Base-by-base conservation (phyloP, 208 protist species). In the Balamuthia mandrillaris region DNA sequence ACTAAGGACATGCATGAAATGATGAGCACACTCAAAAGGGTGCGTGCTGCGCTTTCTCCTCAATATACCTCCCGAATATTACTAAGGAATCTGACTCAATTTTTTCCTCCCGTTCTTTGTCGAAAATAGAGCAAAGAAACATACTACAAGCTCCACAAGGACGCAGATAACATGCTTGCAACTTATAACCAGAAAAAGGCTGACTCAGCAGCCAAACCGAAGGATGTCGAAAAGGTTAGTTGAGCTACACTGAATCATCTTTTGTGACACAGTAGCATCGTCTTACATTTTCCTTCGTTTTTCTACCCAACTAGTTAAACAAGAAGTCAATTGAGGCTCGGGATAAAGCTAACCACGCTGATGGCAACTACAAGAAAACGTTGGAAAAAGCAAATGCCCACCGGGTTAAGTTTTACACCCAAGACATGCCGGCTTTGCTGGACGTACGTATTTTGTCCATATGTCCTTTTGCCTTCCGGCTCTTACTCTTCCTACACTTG, bases 61-160 rank as follows among this genome's bases (percentile, higher is more conserved):
- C n/a, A n/a, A n/a, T n/a, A n/a, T n/a, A n/a, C n/a, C n/a, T n/a
- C n/a, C n/a, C n/a, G n/a, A n/a, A n/a, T n/a, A n/a, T n/a, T n/a
- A n/a, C n/a, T n/a, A n/a, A n/a, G n/a, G n/a, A n/a, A n/a, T n/a
- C n/a, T n/a, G n/a, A n/a, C n/a, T n/a, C n/a, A n/a, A n/a, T n/a
- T n/a, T n/a, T n/a, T n/a, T n/a, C n/a, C n/a, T n/a, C n/a, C n/a
- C n/a, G n/a, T n/a, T n/a, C n/a, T n/a, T n/a, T n/a, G n/a, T n/a
- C n/a, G n/a, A n/a, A 10, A 52, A 52, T n/a, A 75, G 65, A 41
- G 37, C 35, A 75, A 75, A 41, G 65, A 75, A 41, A 75, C 41
- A 16, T 75, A 75, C 42, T 75, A 52, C 65, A 75, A 75, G 49
- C 21, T 51, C n/a, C 65, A 75, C 65, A 75, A 75, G 42, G 65